Evolutionary conservation across 1,284 basidiomycete genomes (phyloP).

Genomic region (Rhodotorula sp.): DNA sequence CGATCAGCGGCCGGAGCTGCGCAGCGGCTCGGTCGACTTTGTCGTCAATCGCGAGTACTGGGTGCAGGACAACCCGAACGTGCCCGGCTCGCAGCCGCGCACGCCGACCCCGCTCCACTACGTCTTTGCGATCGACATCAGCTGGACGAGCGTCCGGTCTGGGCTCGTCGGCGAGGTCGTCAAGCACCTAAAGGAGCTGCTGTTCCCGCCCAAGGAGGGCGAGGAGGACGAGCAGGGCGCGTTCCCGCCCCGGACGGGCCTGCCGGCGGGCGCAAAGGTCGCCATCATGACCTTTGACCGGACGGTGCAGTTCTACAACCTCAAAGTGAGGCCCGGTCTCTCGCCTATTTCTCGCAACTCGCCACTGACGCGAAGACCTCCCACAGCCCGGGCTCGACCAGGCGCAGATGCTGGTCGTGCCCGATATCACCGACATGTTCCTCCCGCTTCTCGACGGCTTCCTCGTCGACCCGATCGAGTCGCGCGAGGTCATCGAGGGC

Average conservation of each 20-base stretch:
- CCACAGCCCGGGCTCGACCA: conserved; percentile 60
- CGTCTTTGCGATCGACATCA: conserved; percentile 89
- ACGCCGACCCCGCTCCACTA: conserved; percentile 70
- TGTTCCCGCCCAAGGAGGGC: conserved; percentile 61
- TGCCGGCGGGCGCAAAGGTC: conserved; percentile 56
- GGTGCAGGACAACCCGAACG: conserved; percentile 62
- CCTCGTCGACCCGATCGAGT: conserved; percentile 74
- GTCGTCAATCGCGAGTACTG: conserved; percentile 82
- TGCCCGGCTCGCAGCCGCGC: conserved; percentile 51
- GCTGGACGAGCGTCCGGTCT: conserved; percentile 66
- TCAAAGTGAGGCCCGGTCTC: conserved; percentile 64
- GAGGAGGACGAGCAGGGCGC: conserved; percentile 51
- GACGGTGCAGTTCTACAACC: conserved; percentile 84
- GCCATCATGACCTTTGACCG: conserved; percentile 84
- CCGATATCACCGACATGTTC: conserved; percentile 89
- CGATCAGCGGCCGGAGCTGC: conserved; percentile 78
- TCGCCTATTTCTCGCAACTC: neutral
- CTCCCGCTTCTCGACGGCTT: conserved; percentile 72
- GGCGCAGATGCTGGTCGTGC: conserved; percentile 77
- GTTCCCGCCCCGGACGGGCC: conserved; percentile 10
- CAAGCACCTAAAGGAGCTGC: conserved; percentile 62
- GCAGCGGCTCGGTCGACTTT: conserved; percentile 90
- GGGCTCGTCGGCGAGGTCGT: conserved; percentile 76
- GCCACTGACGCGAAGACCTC: conserved; percentile 9
- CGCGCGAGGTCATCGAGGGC: conserved; percentile 49